phyloP scores from a whole-genome alignment of 306 rosid genomes.

The Glycine soja region DNA sequence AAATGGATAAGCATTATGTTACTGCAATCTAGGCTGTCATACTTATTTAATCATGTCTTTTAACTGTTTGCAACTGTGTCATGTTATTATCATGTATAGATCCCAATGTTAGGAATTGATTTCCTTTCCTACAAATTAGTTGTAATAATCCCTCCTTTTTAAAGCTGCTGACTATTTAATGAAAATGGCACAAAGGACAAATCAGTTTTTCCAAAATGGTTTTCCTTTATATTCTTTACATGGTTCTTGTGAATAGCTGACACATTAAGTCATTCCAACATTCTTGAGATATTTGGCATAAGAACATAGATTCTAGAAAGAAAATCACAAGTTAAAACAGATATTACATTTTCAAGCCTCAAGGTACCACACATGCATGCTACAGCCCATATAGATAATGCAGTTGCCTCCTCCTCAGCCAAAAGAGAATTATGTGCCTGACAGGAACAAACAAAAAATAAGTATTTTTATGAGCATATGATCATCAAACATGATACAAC shows the following conservation, averaged over 20 bases:
- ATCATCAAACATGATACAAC: background rate
- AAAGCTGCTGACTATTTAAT: background rate
- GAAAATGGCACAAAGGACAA: constrained; percentile 6
- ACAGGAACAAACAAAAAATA: constrained; percentile 51
- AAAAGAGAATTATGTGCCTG: constrained; percentile 83
- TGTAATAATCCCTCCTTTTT: background rate
- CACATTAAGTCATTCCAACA: too few species aligned
- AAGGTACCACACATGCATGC: constrained; percentile 95
- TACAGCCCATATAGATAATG: constrained; percentile 91
- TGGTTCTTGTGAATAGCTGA: too few species aligned
- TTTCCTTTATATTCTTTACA: too few species aligned
- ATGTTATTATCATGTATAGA: background rate
- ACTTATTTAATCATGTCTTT: background rate
- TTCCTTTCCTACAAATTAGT: background rate
- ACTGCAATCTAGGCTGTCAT: background rate
- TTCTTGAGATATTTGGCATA: background rate
- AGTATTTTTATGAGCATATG: too few species aligned
- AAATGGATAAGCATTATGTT: constrained; percentile 2
- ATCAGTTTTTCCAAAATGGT: background rate
- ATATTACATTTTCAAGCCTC: constrained; percentile 90
- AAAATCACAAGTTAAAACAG: constrained; percentile 32
- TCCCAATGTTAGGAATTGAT: background rate
- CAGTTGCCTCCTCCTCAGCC: constrained; percentile 93
- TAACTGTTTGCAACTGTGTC: background rate
- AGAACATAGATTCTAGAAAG: constrained; percentile 26